Conservation (phyloP, 768 basidiomycete genomes). For the Kwoniella bestiolae region DNA sequence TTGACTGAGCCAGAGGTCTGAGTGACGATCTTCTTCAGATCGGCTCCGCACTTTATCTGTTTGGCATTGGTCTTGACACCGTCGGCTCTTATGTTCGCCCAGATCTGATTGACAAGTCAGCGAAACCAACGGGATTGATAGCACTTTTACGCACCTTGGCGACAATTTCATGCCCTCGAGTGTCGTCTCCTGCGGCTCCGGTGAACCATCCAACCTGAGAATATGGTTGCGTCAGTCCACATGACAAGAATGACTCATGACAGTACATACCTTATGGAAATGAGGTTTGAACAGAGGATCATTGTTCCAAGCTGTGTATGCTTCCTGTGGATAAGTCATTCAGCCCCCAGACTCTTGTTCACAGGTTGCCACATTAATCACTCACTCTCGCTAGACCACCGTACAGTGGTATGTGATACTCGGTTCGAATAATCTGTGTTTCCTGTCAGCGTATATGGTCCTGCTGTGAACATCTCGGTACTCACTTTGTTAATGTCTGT, state of each 20-base stretch:
- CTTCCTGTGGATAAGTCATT: not conserved
- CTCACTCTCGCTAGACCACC: slow-evolving; percentile 9
- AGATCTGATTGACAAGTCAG: slow-evolving; percentile 5
- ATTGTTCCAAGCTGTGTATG: slow-evolving; percentile 3
- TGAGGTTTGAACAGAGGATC: slow-evolving; percentile 5
- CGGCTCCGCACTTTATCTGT: not conserved
- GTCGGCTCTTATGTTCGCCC: slow-evolving; percentile 4
- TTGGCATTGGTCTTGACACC: slow-evolving; percentile 1
- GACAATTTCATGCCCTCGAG: slow-evolving; percentile 1
- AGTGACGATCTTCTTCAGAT: slow-evolving; percentile 2
- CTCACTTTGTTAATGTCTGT: slow-evolving; percentile 11
- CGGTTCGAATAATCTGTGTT: slow-evolving; percentile 9
- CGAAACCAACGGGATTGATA: not conserved
- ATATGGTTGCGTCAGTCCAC: not conserved
- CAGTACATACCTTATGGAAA: slow-evolving; percentile 1
- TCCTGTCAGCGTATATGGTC: no score
- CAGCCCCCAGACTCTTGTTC: no score
- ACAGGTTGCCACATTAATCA: not conserved
- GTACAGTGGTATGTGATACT: slow-evolving; percentile 9
- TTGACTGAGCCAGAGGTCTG: slow-evolving; percentile 7
- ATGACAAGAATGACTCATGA: not conserved
- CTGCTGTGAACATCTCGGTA: no score
- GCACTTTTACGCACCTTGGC: not conserved
- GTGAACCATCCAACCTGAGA: slow-evolving; percentile 11
- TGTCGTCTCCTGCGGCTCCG: slow-evolving; percentile 6